These are phyloP conservation scores for Setaria italica DNA, from an alignment of 202 grass and related monocot genomes.

Conservation along the genomic window DNA sequence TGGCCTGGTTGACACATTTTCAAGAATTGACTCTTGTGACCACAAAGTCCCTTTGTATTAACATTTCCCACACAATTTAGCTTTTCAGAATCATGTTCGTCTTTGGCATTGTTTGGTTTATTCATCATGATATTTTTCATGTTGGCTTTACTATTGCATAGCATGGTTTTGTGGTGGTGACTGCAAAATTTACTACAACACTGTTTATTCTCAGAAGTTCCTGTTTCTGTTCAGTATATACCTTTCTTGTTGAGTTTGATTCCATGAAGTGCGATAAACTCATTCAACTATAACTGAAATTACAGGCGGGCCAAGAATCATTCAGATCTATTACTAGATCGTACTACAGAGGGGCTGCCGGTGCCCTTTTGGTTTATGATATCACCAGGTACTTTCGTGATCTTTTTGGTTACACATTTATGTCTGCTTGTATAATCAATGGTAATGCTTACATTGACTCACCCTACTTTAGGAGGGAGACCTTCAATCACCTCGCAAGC, in stretches of 20 bases:
- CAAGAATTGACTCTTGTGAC: background rate
- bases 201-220: background rate
- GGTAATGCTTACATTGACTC: slow-evolving; percentile 30
- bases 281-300: slow-evolving; percentile 38
- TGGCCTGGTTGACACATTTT: background rate
- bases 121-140: background rate
- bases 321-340: slow-evolving; percentile 99
- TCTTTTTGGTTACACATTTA: slow-evolving; percentile 26
- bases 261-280: slow-evolving; percentile 9
- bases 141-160: slow-evolving; percentile 19
- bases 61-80: background rate
- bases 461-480: slow-evolving; percentile 75
- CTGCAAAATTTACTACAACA: background rate
- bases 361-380: slow-evolving; percentile 95
- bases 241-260: slow-evolving; percentile 12
- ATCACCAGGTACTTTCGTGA: slow-evolving; percentile 72
- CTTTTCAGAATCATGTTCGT: slow-evolving; percentile 19
- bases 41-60: background rate
- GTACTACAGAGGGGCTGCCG: slow-evolving; percentile 98
- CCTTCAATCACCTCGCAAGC: slow-evolving; percentile 96
- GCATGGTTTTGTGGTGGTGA: background rate
- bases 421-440: background rate
- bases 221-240: background rate
- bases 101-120: background rate
- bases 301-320: slow-evolving; percentile 96